Evolutionary conservation across 2,329 filamentous ascomycete genomes (phyloP).

Genomic region (Leptographium lundbergii): DNA sequence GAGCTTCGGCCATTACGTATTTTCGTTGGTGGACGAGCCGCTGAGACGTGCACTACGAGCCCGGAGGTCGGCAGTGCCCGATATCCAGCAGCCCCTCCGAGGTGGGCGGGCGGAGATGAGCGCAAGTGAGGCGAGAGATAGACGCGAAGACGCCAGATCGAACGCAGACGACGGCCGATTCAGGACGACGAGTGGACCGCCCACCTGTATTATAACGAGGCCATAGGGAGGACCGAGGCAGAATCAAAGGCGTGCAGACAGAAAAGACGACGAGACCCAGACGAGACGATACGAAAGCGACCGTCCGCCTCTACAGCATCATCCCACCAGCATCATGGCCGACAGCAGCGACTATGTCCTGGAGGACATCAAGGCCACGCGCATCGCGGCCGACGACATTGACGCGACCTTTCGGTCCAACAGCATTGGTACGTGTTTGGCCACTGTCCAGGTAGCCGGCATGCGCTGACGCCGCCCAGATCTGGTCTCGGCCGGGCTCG

Average conservation of each 20-base stretch:
- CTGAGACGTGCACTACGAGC: not conserved
- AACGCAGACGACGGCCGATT: too few species aligned
- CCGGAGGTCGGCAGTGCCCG: not conserved
- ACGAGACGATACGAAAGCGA: not conserved
- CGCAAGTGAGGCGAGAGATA: not conserved
- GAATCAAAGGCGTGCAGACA: not conserved
- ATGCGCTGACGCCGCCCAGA: conserved; percentile 26
- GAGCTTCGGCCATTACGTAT: not conserved
- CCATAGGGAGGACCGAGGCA: not conserved
- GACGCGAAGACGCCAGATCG: too few species aligned
- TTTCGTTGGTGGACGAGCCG: not conserved
- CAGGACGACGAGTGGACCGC: too few species aligned
- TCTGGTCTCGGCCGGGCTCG: conserved; percentile 46
- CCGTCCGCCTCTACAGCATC: not conserved
- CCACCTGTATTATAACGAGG: not conserved
- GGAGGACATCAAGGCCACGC: conserved; percentile 37
- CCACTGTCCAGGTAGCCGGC: too few species aligned
- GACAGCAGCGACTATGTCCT: conserved; percentile 42
- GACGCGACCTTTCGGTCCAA: conserved; percentile 49
- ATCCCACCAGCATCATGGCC: conserved; percentile 11
- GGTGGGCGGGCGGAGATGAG: not conserved
- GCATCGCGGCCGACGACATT: conserved; percentile 40
- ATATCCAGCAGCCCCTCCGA: not conserved
- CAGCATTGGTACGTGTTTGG: conserved; percentile 45
- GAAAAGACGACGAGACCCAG: too few species aligned